Percentiles rank a stretch among this genome's conserved stretches.
Evolutionary conservation across 306 rosid genomes (phyloP).

Genomic region (Cercis canadensis): DNA sequence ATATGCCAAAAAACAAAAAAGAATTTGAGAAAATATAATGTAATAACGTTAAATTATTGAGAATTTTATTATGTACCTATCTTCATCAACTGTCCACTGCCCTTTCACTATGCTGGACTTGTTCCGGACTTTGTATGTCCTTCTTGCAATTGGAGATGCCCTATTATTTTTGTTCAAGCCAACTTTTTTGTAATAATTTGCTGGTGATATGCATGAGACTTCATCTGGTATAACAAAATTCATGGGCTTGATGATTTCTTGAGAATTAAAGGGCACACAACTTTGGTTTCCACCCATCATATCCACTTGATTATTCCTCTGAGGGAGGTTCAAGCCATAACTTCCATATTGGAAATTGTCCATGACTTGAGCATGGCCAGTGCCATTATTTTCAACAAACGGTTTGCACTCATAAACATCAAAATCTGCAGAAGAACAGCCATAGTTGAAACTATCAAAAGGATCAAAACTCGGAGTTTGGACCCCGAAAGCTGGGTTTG

Average conservation of each 20-base stretch:
- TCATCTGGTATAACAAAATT: conserved; percentile 69
- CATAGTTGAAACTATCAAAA: conserved; percentile 40
- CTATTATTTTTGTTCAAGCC: conserved; percentile 45
- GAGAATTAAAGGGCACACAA: conserved; percentile 36
- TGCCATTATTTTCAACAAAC: conserved; percentile 45
- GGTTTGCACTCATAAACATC: conserved; percentile 58
- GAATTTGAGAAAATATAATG: neutral
- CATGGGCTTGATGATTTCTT: conserved; percentile 49
- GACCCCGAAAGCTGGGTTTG: conserved; percentile 51
- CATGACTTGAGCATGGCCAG: conserved; percentile 51
- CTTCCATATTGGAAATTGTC: conserved; percentile 61
- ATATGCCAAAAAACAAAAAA: neutral
- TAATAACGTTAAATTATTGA: neutral
- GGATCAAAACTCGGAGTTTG: conserved; percentile 52
- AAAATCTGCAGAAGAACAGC: conserved; percentile 38
- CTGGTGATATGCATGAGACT: conserved; percentile 60
- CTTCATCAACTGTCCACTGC: conserved; percentile 90
- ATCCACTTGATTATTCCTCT: conserved; percentile 46
- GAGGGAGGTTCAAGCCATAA: conserved; percentile 46
- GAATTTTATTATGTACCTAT: conserved; percentile 55
- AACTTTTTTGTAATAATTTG: conserved; percentile 51
- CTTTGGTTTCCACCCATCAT: conserved; percentile 45
- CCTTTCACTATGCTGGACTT: conserved; percentile 78
- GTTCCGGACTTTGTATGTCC: conserved; percentile 56
- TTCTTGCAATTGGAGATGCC: conserved; percentile 43